Conservation (phyloP, 2,329 filamentous ascomycete species). For the Aspergillus floridensis region DNA sequence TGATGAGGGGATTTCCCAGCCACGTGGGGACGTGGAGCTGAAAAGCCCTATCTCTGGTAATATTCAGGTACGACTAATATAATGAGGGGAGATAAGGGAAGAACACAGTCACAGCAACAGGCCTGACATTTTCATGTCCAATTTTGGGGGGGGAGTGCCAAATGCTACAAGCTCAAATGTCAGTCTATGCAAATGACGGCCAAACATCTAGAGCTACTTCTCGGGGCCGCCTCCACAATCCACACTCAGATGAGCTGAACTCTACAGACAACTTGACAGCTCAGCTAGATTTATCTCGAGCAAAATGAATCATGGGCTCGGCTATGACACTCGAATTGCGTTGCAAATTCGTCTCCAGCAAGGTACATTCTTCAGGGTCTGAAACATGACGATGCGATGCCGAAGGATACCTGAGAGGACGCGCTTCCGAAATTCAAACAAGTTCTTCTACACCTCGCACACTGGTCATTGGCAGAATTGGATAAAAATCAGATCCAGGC, state of each 20-base stretch:
- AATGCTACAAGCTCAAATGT: not conserved
- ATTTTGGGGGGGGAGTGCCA: not conserved
- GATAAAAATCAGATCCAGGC: too few relatives aligned
- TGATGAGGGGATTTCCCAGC: not conserved
- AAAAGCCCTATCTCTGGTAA: not conserved
- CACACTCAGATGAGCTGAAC: not conserved
- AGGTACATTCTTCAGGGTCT: too few relatives aligned
- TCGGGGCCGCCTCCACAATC: not conserved
- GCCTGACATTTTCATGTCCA: not conserved
- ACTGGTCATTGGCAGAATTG: too few relatives aligned
- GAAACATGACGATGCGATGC: too few relatives aligned
- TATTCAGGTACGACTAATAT: not conserved
- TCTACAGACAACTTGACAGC: not conserved
- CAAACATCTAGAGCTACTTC: not conserved
- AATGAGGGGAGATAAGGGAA: not conserved
- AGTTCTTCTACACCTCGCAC: too few relatives aligned
- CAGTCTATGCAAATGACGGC: not conserved
- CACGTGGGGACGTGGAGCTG: not conserved
- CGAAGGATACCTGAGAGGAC: too few relatives aligned
- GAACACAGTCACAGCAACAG: not conserved
- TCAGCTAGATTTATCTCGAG: too few relatives aligned
- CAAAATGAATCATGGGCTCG: too few relatives aligned
- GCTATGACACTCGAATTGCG: too few relatives aligned
- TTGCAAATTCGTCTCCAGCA: too few relatives aligned
- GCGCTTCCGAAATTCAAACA: too few relatives aligned